Evolutionary conservation across 352 stramenopile genomes (phyloP).

Genomic region (Pilasporangium apinafurcum): DNA sequence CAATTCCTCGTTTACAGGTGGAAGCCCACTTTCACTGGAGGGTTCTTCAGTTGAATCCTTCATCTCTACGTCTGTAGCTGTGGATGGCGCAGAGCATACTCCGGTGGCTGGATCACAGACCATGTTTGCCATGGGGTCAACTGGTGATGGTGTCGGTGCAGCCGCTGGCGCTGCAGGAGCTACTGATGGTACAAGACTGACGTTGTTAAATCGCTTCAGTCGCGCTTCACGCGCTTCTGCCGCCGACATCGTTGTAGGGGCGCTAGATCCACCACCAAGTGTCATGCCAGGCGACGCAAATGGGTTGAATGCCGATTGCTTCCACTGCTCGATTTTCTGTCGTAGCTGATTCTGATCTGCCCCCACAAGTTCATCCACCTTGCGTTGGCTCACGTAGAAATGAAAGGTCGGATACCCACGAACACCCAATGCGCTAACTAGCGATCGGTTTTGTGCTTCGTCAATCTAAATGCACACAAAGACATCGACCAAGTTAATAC

Average conservation of each 20-base stretch:
- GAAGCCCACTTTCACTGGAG: slow-evolving; percentile 23
- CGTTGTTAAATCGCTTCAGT: slow-evolving; percentile 67
- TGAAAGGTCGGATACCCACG: slow-evolving; percentile 88
- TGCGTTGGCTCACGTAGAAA: slow-evolving; percentile 85
- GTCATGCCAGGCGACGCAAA: slow-evolving; percentile 73
- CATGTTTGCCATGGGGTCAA: slow-evolving; percentile 33
- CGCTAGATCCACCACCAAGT: slow-evolving; percentile 25
- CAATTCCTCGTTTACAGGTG: slow-evolving; percentile 64
- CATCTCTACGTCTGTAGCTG: slow-evolving; percentile 7
- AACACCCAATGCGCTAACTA: slow-evolving; percentile 75
- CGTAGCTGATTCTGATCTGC: slow-evolving; percentile 78
- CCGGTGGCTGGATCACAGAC: slow-evolving; percentile 65
- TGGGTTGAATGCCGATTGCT: slow-evolving; percentile 80
- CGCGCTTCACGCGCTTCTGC: slow-evolving; percentile 71
- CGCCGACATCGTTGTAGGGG: slow-evolving; percentile 19
- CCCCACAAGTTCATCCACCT: slow-evolving; percentile 85
- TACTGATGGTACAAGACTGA: slow-evolving; percentile 42
- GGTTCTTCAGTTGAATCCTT: slow-evolving; percentile 10
- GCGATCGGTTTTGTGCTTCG: slow-evolving; percentile 78
- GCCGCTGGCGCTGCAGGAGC: slow-evolving; percentile 8
- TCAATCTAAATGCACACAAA: slow-evolving; percentile 30
- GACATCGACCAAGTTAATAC: too few species aligned
- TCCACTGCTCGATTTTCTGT: slow-evolving; percentile 86
- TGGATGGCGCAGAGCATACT: slow-evolving; percentile 32
- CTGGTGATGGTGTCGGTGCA: slow-evolving; percentile 7